Evolutionary conservation across 2,329 filamentous ascomycete species (phyloP), one percentile per base, ranked within the genome.

Genomic region (Cephalotrichum gorgonifer): DNA sequence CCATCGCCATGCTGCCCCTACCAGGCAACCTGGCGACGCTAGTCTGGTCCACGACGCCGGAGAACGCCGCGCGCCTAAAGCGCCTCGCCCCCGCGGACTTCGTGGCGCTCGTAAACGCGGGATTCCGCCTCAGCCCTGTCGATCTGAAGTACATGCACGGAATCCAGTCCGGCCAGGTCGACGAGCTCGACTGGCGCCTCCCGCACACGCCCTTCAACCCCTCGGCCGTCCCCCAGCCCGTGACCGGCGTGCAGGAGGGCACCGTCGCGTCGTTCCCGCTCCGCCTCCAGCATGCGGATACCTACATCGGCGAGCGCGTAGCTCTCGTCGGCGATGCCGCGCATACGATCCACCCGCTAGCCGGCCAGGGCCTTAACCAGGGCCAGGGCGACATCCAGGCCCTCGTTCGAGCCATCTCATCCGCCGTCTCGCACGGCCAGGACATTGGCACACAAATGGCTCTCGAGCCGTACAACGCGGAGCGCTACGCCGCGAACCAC

Each of bases 241-340:
- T 87, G 15, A 70, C 78, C 2, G 78, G 73, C 23, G 81, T 96
- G 1, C 90, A 97, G 63, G 75, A 85, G 48, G 83, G 83, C 56
- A 88, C 81, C 17, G 73, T 94, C 14, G 91, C 93, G 1, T 90
- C 87, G 0, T 98, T 98, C 66, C 93, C 93, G 0, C 77, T 98
- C 17, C 87, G 85, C 60, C 75, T 97, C 71, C 83, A 90, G 26
- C 93, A 98, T 63, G 90, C 91, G n/a, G 87, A 94, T 60, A 88
- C 87, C 1, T 98, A 98, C 62, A 86, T 87, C 39, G 86, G 83
- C 35, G 88, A 95, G 59, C 84, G 93, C n/a, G 74, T 96, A 8
- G 93, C 90, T 1, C 78, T 98, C 1, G 81, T 98, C 31, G 93
- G 93, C 52, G 93, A 98, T 56, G 93, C 93, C 1, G 93, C 93